phyloP scores from a whole-genome alignment of 805 yeast species.

The Millerozyma acaciae region DNA sequence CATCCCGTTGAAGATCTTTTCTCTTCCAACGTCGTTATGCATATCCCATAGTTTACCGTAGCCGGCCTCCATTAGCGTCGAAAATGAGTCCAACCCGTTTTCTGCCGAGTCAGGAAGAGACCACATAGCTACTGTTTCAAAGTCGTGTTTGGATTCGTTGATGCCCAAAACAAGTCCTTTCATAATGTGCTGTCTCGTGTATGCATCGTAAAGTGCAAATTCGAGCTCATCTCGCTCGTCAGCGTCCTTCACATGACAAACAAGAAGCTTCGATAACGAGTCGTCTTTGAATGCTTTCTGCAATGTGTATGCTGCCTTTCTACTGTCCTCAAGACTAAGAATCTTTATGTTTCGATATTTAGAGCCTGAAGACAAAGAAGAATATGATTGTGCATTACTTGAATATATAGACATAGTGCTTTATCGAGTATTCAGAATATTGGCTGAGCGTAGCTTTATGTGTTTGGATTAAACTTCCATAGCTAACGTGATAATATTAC shows the following conservation, averaged over 20 bases:
- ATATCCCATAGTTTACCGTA: constrained; percentile 49
- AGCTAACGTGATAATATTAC: not conserved
- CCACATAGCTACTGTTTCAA: constrained; percentile 57
- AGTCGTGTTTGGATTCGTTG: constrained; percentile 39
- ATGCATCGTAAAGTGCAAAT: constrained; percentile 45
- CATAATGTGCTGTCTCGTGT: constrained; percentile 46
- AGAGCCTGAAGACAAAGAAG: no score
- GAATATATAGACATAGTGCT: not conserved
- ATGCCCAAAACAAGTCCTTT: constrained; percentile 50
- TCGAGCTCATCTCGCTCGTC: constrained; percentile 23
- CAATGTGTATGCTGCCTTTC: constrained; percentile 36
- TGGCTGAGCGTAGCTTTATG: no score
- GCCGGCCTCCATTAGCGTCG: constrained; percentile 49
- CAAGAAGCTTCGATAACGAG: constrained; percentile 29
- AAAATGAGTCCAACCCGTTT: constrained; percentile 42
- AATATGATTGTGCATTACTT: not conserved
- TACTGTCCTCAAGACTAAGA: constrained; percentile 17
- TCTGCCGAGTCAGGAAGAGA: constrained; percentile 41
- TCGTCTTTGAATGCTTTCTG: constrained; percentile 33
- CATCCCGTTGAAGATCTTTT: constrained; percentile 47
- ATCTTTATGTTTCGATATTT: constrained; percentile 10
- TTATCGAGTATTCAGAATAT: no score
- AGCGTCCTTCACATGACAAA: constrained; percentile 20
- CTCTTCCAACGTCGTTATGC: constrained; percentile 45
- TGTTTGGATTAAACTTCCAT: not conserved